These are phyloP conservation scores for Schizochytrium sp. DNA, from an alignment of 108 stramenopile species.

Conservation along the genomic window DNA sequence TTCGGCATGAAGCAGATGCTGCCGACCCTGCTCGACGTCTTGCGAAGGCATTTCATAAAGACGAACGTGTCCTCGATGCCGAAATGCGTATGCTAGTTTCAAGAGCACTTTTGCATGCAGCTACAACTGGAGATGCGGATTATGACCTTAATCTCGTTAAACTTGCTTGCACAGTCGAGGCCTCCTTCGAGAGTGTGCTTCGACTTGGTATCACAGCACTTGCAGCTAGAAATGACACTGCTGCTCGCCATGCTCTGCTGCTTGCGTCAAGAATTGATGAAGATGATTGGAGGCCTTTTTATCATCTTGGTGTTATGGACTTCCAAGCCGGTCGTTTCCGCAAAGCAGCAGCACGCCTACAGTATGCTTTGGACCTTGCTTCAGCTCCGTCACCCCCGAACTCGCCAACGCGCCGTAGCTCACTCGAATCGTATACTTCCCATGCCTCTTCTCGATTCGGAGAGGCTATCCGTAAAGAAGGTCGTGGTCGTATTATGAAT, in stretches of 20 bases:
- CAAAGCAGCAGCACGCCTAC: neutral
- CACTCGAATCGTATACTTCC: neutral
- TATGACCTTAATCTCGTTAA: neutral
- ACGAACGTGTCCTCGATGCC: neutral
- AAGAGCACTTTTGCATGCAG: neutral
- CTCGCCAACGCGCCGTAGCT: neutral
- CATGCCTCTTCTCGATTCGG: neutral
- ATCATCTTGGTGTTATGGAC: constrained; percentile 17
- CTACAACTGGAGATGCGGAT: neutral
- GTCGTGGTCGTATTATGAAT: neutral
- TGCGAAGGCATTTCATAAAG: neutral
- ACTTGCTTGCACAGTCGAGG: constrained; percentile 22
- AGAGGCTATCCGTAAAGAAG: constrained; percentile 29
- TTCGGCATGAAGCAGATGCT: neutral
- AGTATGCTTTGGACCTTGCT: neutral
- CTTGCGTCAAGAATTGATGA: neutral
- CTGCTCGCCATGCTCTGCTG: neutral
- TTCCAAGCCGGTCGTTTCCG: neutral
- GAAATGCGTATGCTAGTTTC: constrained; percentile 23
- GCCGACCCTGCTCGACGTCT: neutral
- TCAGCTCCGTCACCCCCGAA: neutral
- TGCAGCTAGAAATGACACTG: neutral
- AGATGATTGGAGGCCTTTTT: constrained; percentile 21
- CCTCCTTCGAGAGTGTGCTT: constrained; percentile 28
- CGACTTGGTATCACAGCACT: neutral